Conservation (phyloP, 805 yeast species). For the Yarrowia hollandica region DNA sequence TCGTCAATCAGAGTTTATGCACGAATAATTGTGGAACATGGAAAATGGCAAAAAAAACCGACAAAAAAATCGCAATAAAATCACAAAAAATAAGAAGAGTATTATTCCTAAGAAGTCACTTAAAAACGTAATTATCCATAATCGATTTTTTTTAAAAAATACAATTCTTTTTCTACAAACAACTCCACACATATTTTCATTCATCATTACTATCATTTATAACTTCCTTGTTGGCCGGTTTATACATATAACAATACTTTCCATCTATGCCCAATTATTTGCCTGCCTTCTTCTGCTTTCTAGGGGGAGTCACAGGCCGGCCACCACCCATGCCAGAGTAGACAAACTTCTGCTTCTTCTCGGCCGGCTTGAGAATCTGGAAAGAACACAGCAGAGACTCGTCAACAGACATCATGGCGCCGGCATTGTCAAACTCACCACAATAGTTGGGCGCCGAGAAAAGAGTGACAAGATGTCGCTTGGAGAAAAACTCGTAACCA, state of each 20-base stretch:
- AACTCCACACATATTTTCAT: neutral
- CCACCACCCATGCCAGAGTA: slow-evolving; percentile 42
- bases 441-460: slow-evolving; percentile 98
- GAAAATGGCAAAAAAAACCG: too few relatives aligned
- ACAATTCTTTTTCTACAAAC: neutral
- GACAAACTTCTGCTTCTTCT: slow-evolving; percentile 77
- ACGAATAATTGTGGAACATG: too few relatives aligned
- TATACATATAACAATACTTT: slow-evolving; percentile 26
- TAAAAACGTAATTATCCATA: too few relatives aligned
- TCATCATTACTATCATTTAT: slow-evolving; percentile 20
- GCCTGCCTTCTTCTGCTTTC: slow-evolving; percentile 45
- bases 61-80: too few relatives aligned
- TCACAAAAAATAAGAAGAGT: too few relatives aligned
- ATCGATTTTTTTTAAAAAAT: too few relatives aligned
- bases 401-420: slow-evolving; percentile 99
- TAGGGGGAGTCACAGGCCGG: slow-evolving; percentile 60
- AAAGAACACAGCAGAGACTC: slow-evolving; percentile 94
- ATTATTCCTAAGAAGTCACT: too few relatives aligned
- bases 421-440: slow-evolving; percentile 98
- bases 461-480: slow-evolving; percentile 92
- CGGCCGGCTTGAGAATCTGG: slow-evolving; percentile 92
- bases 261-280: slow-evolving; percentile 27
- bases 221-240: slow-evolving; percentile 6
- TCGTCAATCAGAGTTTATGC: neutral
- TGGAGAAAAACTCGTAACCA: slow-evolving; percentile 95